Percentiles rank a stretch among this genome's conserved stretches.
Evolutionary conservation across 495 filamentous ascomycete genomes (phyloP).

Genomic region (Daldinia loculata): DNA sequence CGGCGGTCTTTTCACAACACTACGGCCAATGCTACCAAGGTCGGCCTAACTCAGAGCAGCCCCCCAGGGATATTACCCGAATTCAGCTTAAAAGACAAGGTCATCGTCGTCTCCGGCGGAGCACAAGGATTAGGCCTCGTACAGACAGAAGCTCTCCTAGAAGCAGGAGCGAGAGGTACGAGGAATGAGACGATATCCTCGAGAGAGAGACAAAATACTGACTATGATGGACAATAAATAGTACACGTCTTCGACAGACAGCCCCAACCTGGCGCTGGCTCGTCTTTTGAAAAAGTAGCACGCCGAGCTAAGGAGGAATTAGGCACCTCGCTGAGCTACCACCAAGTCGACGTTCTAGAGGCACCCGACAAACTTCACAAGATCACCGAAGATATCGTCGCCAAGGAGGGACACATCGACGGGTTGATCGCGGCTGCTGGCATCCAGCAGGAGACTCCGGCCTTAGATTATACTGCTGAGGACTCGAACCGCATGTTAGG

Average conservation of each 20-base stretch:
- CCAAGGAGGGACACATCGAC: constrained; percentile 76
- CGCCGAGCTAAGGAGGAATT: constrained; percentile 70
- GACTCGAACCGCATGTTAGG: constrained; percentile 72
- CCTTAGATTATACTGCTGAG: constrained; percentile 72
- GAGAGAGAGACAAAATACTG: constrained; percentile 4
- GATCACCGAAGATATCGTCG: constrained; percentile 72
- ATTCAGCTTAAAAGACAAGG: constrained; percentile 79
- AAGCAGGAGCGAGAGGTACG: constrained; percentile 73
- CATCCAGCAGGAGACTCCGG: constrained; percentile 76
- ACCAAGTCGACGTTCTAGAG: constrained; percentile 80
- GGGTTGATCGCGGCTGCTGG: constrained; percentile 85
- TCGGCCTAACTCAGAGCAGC: not conserved
- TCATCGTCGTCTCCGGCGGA: constrained; percentile 80
- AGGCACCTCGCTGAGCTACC: constrained; percentile 76
- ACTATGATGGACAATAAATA: constrained; percentile 34
- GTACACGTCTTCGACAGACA: constrained; percentile 69
- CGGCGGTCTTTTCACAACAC: constrained; percentile 26
- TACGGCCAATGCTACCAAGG: constrained; percentile 10
- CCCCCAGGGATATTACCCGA: constrained; percentile 65
- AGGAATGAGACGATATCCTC: not conserved
- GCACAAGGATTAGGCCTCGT: constrained; percentile 81
- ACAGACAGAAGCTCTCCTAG: constrained; percentile 80
- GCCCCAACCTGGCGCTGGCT: constrained; percentile 50
- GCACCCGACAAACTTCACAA: constrained; percentile 72
- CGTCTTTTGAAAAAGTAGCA: constrained; percentile 67